Conservation (phyloP, 495 filamentous ascomycete genomes). For the Penicillium bovifimosum region DNA sequence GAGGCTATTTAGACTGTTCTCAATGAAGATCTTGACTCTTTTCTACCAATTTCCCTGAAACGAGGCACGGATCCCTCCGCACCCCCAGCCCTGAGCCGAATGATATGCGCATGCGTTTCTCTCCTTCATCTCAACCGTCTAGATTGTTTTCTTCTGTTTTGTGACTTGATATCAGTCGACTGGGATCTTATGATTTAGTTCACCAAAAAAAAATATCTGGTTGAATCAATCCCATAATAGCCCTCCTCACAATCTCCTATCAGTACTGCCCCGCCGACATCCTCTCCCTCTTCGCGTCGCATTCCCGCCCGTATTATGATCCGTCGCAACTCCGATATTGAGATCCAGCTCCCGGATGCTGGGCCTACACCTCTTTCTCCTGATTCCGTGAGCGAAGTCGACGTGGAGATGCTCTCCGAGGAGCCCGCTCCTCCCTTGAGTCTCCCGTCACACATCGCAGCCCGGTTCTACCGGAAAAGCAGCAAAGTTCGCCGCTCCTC, state of each 20-base stretch:
- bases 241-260: conserved; percentile 21
- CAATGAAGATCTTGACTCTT: conserved; percentile 7
- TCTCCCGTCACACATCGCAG: conserved; percentile 78
- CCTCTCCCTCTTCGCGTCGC: neutral
- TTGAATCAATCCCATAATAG: neutral
- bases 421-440: conserved; percentile 43
- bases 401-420: conserved; percentile 46
- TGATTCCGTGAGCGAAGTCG: conserved; percentile 25
- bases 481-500: conserved; percentile 73
- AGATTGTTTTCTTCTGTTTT: conserved; percentile 3
- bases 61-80: conserved; percentile 38
- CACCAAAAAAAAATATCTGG: neutral
- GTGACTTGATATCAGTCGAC: neutral
- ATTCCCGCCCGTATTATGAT: conserved; percentile 29
- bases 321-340: conserved; percentile 45
- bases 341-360: conserved; percentile 41
- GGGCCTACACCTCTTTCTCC: conserved; percentile 27
- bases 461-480: conserved; percentile 72
- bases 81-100: conserved; percentile 16
- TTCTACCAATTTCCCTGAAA: conserved; percentile 23
- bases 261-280: conserved; percentile 23
- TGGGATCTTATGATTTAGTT: neutral
- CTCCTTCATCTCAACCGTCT: conserved; percentile 11
- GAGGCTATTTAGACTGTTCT: neutral
- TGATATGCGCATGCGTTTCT: conserved; percentile 10